Conservation (phyloP, 2,329 filamentous ascomycete genomes). For the Aspergillus fumigatiaffinis region DNA sequence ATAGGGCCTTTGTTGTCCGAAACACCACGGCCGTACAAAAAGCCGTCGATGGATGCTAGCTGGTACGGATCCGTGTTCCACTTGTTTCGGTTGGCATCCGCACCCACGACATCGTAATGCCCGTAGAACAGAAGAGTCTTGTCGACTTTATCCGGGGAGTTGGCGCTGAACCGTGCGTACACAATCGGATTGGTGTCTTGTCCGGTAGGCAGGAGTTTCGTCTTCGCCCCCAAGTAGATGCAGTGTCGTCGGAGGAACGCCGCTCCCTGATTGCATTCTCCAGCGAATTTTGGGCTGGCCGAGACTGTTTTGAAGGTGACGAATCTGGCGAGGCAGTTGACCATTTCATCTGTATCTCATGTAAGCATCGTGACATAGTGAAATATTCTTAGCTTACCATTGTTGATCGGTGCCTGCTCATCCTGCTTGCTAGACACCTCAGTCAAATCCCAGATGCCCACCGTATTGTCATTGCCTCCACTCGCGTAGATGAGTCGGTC, state of each 20-base stretch:
- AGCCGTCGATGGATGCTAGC: conserved; percentile 85
- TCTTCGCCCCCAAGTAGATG: conserved; percentile 83
- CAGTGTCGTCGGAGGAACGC: conserved; percentile 87
- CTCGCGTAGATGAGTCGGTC: conserved; percentile 84
- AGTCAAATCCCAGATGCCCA: conserved; percentile 81
- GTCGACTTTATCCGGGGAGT: conserved; percentile 58
- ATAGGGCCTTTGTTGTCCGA: conserved; percentile 98
- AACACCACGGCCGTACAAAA: conserved; percentile 90
- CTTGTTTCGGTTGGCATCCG: conserved; percentile 74
- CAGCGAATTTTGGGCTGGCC: conserved; percentile 76
- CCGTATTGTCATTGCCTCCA: conserved; percentile 84
- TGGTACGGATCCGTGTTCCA: conserved; percentile 88
- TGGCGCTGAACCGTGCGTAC: conserved; percentile 80
- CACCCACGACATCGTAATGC: conserved; percentile 94
- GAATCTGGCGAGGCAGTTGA: conserved; percentile 77
- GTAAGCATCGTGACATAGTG: conserved; percentile 7
- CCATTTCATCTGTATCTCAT: conserved; percentile 48
- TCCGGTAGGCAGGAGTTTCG: conserved; percentile 82
- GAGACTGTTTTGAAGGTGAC: conserved; percentile 91
- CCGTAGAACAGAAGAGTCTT: conserved; percentile 96
- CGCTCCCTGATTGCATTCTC: conserved; percentile 88
- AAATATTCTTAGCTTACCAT: conserved; percentile 41
- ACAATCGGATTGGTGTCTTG: conserved; percentile 87
- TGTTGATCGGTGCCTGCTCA: conserved; percentile 50
- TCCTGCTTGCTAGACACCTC: conserved; percentile 49